These are phyloP conservation scores for Chlorella vulgaris DNA, from an alignment of 139 green algal genomes.

Conservation along the genomic window DNA sequence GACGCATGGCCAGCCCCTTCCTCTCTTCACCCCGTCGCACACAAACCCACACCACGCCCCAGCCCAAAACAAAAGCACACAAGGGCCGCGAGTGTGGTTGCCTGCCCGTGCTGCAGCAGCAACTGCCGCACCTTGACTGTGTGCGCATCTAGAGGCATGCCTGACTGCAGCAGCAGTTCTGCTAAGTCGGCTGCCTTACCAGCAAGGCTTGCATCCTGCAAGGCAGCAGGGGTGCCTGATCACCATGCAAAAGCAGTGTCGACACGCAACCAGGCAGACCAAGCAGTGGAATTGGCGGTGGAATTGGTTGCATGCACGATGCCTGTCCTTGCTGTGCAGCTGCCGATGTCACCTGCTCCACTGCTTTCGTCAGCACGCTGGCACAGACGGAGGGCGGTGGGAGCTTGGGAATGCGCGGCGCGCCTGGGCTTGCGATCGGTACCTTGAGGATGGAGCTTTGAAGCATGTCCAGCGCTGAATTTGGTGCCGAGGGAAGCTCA, in stretches of 20 bases:
- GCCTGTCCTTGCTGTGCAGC: too few relatives aligned
- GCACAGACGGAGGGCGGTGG: conserved; percentile 30
- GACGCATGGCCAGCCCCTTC: too few relatives aligned
- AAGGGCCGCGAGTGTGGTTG: neutral
- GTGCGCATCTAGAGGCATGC: conserved; percentile 9
- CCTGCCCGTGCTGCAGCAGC: neutral
- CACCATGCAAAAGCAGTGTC: neutral
- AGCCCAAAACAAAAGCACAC: too few relatives aligned
- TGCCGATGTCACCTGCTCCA: neutral
- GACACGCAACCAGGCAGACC: neutral
- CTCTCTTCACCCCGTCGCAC: too few relatives aligned
- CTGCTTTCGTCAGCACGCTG: conserved; percentile 14
- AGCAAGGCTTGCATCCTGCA: neutral
- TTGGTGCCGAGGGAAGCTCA: conserved; percentile 1
- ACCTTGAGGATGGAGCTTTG: neutral
- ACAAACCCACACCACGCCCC: too few relatives aligned
- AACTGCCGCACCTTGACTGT: conserved; percentile 17
- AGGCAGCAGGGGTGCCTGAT: neutral
- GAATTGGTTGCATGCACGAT: too few relatives aligned
- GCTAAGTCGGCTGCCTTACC: conserved; percentile 26
- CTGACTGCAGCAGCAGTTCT: conserved; percentile 4
- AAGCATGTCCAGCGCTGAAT: conserved; percentile 19
- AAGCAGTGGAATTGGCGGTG: too few relatives aligned
- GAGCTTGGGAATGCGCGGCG: neutral
- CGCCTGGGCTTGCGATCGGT: conserved; percentile 10